These are phyloP conservation scores for Trifolium subterraneum DNA, from an alignment of 306 rosid species.

Conservation along the genomic window DNA sequence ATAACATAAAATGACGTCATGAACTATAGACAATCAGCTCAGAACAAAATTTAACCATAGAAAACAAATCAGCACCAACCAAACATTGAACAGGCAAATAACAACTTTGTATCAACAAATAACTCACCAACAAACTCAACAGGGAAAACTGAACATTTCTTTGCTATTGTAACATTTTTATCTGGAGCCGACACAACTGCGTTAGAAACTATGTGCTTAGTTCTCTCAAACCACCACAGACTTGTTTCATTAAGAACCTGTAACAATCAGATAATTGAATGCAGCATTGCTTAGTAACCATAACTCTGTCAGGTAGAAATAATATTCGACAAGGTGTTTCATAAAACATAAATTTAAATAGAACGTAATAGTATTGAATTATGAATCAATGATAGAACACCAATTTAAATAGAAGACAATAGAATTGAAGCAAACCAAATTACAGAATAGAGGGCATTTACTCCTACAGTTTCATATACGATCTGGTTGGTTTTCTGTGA, in stretches of 20 bases:
- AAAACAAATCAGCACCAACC: too few species aligned
- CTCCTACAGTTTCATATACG: too few species aligned
- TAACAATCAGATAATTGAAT: slow-evolving; percentile 2
- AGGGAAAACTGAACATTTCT: slow-evolving; percentile 92
- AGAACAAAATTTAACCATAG: slow-evolving; percentile 22
- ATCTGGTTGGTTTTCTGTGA: too few species aligned
- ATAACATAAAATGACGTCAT: background rate
- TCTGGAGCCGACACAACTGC: slow-evolving; percentile 85
- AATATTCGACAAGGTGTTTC: background rate
- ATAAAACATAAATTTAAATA: background rate
- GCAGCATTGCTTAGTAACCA: background rate
- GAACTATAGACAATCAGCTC: background rate
- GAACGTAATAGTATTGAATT: background rate
- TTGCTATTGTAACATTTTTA: slow-evolving; percentile 88
- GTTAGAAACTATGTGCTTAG: slow-evolving; percentile 74
- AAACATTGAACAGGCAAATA: background rate
- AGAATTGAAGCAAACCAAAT: background rate
- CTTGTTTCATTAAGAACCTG: slow-evolving; percentile 95
- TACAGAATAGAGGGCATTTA: background rate
- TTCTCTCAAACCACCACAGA: slow-evolving; percentile 96
- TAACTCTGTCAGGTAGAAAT: background rate
- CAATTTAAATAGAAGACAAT: background rate
- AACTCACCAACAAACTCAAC: slow-evolving; percentile 95
- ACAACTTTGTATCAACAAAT: background rate
- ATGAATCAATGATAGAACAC: background rate